phyloP scores from a whole-genome alignment of 208 protist species.

The Naegleria fowleri region DNA sequence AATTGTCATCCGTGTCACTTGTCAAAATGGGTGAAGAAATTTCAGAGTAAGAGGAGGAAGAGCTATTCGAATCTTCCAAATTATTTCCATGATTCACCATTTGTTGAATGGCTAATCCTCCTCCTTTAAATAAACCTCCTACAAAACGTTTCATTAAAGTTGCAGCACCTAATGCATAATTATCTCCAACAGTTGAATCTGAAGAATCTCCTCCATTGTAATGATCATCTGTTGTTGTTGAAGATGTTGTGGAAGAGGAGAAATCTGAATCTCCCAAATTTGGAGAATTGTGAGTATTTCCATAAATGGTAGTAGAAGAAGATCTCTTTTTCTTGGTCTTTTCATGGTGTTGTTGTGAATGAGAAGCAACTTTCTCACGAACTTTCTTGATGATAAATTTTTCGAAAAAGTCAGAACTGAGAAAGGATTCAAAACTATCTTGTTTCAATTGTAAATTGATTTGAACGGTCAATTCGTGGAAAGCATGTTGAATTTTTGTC shows the following conservation, averaged over 20 bases:
- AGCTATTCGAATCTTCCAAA: background rate
- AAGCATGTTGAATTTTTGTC: background rate
- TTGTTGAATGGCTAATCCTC: background rate
- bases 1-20: background rate
- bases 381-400: background rate
- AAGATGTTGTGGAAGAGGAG: background rate
- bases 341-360: background rate
- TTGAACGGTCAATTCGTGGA: background rate
- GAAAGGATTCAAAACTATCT: background rate
- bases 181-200: background rate
- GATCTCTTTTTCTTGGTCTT: background rate
- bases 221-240: background rate
- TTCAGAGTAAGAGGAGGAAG: background rate
- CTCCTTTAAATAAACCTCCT: background rate
- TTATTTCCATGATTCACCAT: background rate
- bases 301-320: background rate
- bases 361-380: background rate
- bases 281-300: background rate
- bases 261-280: background rate
- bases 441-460: conserved; percentile 7
- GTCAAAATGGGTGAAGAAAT: background rate
- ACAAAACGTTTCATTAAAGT: conserved; percentile 6
- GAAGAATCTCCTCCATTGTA: background rate
- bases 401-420: background rate
- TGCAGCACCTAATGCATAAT: background rate